Percentiles rank a stretch among this genome's conserved stretches.
Evolutionary conservation across 2,329 filamentous ascomycete species (phyloP).

Genomic region (Mycosphaerella sp.): DNA sequence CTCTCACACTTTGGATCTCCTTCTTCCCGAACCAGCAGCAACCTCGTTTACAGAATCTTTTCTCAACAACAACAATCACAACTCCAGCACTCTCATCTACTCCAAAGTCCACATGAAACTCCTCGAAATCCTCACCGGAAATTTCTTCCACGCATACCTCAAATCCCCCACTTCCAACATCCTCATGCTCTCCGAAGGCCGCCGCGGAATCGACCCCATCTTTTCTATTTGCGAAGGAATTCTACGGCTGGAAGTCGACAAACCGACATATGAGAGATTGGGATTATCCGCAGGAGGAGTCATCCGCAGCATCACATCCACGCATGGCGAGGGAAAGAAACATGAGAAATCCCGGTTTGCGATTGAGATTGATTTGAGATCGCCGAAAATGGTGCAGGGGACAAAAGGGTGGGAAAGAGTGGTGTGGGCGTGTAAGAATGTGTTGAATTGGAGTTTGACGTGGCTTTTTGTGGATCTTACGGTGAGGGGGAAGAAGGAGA

Average conservation of each 20-base stretch:
- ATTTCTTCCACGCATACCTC: conserved; percentile 79
- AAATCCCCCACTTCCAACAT: conserved; percentile 54
- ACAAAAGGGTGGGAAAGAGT: conserved; percentile 78
- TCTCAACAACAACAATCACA: background rate
- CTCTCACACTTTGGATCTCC: conserved; percentile 63
- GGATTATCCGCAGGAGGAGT: conserved; percentile 59
- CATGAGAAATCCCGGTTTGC: conserved; percentile 66
- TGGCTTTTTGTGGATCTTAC: conserved; percentile 74
- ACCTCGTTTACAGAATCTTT: conserved; percentile 9
- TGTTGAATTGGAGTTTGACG: conserved; percentile 58
- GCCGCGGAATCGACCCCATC: conserved; percentile 58
- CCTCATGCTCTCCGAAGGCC: conserved; percentile 76
- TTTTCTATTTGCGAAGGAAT: conserved; percentile 67
- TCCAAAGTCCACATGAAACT: conserved; percentile 66
- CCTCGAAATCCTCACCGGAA: conserved; percentile 61
- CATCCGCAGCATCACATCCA: conserved; percentile 41
- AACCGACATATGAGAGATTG: conserved; percentile 72
- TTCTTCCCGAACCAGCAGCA: conserved; percentile 50
- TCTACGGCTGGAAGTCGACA: conserved; percentile 70
- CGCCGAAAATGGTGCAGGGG: conserved; percentile 70
- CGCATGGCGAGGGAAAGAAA: conserved; percentile 52
- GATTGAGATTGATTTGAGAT: conserved; percentile 68
- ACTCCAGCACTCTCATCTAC: conserved; percentile 45
- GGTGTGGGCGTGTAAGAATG: conserved; percentile 70
- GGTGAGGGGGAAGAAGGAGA: background rate